Conservation (phyloP, 2,329 filamentous ascomycete genomes). For the Torrubiellomyces zombiae region DNA sequence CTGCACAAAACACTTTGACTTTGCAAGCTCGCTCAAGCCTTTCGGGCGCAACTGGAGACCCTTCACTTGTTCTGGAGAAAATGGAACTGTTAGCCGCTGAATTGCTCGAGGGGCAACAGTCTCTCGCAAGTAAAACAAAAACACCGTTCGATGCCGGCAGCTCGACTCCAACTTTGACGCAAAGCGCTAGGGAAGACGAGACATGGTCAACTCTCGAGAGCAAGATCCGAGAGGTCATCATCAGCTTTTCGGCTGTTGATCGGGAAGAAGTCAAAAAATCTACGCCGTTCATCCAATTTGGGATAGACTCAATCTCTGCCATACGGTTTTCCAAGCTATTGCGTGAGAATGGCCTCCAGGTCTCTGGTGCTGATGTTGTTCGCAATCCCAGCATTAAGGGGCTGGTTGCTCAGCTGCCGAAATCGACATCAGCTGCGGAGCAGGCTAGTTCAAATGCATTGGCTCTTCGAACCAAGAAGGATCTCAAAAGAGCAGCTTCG, state of each 20-base stretch:
- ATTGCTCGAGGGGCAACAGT: not conserved
- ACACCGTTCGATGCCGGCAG: too few relatives aligned
- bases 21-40: not conserved
- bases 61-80: not conserved
- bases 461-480: too few relatives aligned
- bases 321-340: slow-evolving; percentile 16
- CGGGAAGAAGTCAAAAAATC: slow-evolving; percentile 10
- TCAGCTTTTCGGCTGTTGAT: not conserved
- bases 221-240: not conserved
- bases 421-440: not conserved
- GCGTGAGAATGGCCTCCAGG: slow-evolving; percentile 10
- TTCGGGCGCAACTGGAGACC: not conserved
- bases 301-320: slow-evolving; percentile 16
- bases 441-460: not conserved
- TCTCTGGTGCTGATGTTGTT: slow-evolving; percentile 18
- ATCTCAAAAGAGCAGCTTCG: too few relatives aligned
- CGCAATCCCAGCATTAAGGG: slow-evolving; percentile 14
- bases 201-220: not conserved
- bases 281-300: slow-evolving; percentile 15
- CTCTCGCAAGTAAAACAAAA: not conserved
- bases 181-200: too few relatives aligned
- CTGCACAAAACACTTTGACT: not conserved
- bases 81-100: not conserved
- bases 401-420: slow-evolving; percentile 4
- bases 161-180: too few relatives aligned